Base-by-base conservation (phyloP, 2,329 filamentous ascomycete species). In the Calonectria pseudoreteaudii region DNA sequence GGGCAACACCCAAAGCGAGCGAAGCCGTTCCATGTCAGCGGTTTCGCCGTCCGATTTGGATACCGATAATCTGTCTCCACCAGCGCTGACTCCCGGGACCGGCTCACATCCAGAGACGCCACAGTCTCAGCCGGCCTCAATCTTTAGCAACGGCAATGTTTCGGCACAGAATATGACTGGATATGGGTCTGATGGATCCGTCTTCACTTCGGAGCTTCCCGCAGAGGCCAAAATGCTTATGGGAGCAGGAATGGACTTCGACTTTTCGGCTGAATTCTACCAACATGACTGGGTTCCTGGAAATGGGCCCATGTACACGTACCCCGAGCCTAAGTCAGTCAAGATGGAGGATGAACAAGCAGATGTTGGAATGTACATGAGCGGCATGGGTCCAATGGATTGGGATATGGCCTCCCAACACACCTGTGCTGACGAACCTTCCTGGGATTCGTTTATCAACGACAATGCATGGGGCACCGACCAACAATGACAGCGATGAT, bases 151-250 rank as follows among this genome's bases (percentile, higher is more conserved):
- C 16, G 28, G 66, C 11, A 70, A 68, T 16, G 65, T 69, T 1
- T 20, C 66, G 10, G 56, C 70, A 1, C 30, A 50, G 9, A 77
- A 81, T n/a, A 81, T 65, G 76, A 74, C 71, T 72, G 74, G 78
- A 26, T 71, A 77, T 58, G 69, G 75, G 47, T 70, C 81, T 0
- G 75, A 76, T 3, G 74, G 75, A 1, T 87, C 86, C 0, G 80
- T 80, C 1, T 88, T 88, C 66, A 88, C 86, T 0, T 78, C 85
- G 0, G 84, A 87, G 72, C 76, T 88, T 9, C 83, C 87, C 0
- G 75, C 84, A 1, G 86, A 88, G 64, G 83, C 85, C 2, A 87
- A 84, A 76, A 85, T 86, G 85, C 80, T 88, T 76, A 77, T 82
- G 56, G 56, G 56, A 49, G 73, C 71, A 9, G 82, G 82, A 9